phyloP scores from a whole-genome alignment of 768 basidiomycete species.

The Mrakia gelida region DNA sequence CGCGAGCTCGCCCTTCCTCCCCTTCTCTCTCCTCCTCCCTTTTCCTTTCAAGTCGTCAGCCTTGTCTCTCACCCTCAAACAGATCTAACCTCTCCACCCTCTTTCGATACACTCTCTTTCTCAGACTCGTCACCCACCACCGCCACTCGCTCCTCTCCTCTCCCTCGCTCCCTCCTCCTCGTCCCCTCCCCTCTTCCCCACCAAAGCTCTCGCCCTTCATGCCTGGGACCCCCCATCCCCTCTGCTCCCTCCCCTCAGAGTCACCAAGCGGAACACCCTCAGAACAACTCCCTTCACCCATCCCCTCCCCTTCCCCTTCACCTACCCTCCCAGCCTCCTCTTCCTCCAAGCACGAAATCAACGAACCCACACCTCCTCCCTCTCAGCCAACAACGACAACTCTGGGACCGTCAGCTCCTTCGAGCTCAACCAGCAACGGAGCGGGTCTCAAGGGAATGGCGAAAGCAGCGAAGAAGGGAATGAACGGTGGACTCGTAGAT shows the following conservation, averaged over 20 bases:
- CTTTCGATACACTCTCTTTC: not conserved
- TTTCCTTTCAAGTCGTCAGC: not conserved
- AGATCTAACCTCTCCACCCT: not conserved
- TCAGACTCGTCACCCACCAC: not conserved
- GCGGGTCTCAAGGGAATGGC: slow-evolving; percentile 30
- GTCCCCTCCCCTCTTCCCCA: not conserved
- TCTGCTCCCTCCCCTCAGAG: not conserved
- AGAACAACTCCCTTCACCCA: not conserved
- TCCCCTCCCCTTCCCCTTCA: not conserved
- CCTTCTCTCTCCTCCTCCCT: not conserved
- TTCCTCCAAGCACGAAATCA: not conserved
- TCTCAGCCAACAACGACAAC: slow-evolving; percentile 3
- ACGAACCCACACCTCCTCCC: not conserved
- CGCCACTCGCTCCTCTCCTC: too few relatives aligned
- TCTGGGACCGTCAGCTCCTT: not conserved
- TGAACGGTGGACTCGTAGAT: not conserved
- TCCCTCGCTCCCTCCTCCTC: not conserved
- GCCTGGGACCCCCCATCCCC: slow-evolving; percentile 12
- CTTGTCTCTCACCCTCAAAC: not conserved
- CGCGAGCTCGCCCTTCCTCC: not conserved
- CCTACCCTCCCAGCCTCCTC: not conserved
- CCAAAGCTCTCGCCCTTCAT: not conserved
- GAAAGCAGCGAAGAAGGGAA: not conserved
- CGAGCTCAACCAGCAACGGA: not conserved
- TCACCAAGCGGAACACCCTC: not conserved